These are phyloP conservation scores for Lasiosphaeria hispida DNA, from an alignment of 495 filamentous ascomycete species.

Conservation along the genomic window DNA sequence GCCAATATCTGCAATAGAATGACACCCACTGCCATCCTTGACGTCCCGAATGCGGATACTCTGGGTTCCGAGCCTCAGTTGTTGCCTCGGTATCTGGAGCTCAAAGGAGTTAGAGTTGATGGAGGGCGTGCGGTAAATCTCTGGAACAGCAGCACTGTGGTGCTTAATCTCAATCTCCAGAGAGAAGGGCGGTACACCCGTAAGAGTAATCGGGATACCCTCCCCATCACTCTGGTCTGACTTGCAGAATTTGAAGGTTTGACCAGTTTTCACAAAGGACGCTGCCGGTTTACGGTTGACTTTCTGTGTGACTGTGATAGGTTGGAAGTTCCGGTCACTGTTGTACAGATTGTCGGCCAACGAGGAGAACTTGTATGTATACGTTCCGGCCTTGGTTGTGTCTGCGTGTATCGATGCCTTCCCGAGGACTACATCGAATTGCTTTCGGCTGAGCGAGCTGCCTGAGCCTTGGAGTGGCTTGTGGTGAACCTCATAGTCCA, in stretches of 20 bases:
- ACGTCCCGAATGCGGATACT: constrained; percentile 84
- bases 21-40: constrained; percentile 80
- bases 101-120: constrained; percentile 72
- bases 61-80: constrained; percentile 80
- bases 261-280: constrained; percentile 79
- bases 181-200: constrained; percentile 82
- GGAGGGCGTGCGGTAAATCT: constrained; percentile 72
- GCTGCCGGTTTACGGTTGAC: constrained; percentile 81
- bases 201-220: constrained; percentile 77
- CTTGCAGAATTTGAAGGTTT: constrained; percentile 91
- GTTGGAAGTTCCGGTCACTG: constrained; percentile 60
- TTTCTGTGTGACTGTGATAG: constrained; percentile 71
- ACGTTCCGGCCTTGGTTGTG: constrained; percentile 72
- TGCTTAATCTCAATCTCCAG: constrained; percentile 91
- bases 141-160: constrained; percentile 72
- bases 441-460: constrained; percentile 55
- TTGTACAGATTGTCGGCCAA: constrained; percentile 83
- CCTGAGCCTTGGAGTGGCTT: constrained; percentile 61
- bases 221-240: constrained; percentile 78
- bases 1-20: constrained; percentile 59
- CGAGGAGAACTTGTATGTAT: constrained; percentile 81
- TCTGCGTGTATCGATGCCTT: constrained; percentile 77
- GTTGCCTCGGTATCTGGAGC: constrained; percentile 76
- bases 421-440: constrained; percentile 67
- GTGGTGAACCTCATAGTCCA: constrained; percentile 75